phyloP scores from a whole-genome alignment of 2,329 filamentous ascomycete genomes.

The Epichloe festucae region DNA sequence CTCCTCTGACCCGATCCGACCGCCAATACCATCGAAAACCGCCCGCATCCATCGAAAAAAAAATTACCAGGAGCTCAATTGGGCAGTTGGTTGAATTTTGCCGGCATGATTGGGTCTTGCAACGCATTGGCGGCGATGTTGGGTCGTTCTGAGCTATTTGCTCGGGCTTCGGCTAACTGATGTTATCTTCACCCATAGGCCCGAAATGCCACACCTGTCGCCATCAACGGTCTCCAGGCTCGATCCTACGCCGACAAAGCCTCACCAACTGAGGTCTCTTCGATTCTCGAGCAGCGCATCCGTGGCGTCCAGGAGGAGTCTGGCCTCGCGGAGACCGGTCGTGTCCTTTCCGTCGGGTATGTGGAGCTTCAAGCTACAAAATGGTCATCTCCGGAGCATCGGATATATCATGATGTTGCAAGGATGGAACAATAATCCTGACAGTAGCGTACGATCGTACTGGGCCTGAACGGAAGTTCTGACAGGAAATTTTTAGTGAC shows the following conservation, averaged over 20 bases:
- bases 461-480: slow-evolving; percentile 10
- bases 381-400: neutral
- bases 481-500: slow-evolving; percentile 54
- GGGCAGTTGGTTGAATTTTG: slow-evolving; percentile 10
- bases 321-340: slow-evolving; percentile 93
- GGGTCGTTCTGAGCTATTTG: slow-evolving; percentile 24
- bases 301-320: slow-evolving; percentile 96
- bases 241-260: slow-evolving; percentile 92
- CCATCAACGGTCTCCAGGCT: slow-evolving; percentile 48
- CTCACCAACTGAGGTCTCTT: slow-evolving; percentile 93
- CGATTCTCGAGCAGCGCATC: slow-evolving; percentile 98
- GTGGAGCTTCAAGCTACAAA: slow-evolving; percentile 27
- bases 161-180: slow-evolving; percentile 38
- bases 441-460: neutral
- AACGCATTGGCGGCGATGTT: slow-evolving; percentile 6
- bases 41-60: slow-evolving; percentile 20
- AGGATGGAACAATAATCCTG: neutral
- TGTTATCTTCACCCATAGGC: slow-evolving; percentile 46
- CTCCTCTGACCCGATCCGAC: slow-evolving; percentile 25
- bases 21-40: slow-evolving; percentile 33
- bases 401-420: neutral
- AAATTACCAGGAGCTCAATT: slow-evolving; percentile 23
- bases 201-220: slow-evolving; percentile 73
- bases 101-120: neutral
- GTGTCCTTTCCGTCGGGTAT: slow-evolving; percentile 97